These are phyloP conservation scores for Eimeria praecox DNA, from an alignment of 169 alveolate genomes.

Conservation along the genomic window DNA sequence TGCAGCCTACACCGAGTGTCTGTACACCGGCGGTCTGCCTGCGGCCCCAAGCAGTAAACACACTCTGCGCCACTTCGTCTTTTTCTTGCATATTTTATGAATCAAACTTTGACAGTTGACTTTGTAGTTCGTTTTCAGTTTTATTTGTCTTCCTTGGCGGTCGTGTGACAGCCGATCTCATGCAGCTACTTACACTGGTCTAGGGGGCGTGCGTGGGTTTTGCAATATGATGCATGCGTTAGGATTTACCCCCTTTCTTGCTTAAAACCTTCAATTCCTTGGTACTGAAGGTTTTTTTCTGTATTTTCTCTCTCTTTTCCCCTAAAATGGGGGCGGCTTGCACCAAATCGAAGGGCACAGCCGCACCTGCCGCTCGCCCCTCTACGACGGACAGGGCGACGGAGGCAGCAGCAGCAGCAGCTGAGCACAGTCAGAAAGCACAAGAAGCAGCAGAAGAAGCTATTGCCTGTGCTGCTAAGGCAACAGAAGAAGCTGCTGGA, in stretches of 20 bases:
- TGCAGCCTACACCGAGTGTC: neutral
- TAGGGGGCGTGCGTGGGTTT: neutral
- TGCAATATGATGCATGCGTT: neutral
- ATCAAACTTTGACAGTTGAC: neutral
- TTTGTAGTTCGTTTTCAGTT: neutral
- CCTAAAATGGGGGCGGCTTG: constrained; percentile 26
- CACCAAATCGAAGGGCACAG: neutral
- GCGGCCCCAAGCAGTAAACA: neutral
- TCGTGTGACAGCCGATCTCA: neutral
- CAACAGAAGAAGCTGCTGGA: neutral
- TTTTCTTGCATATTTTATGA: neutral
- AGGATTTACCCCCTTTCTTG: neutral
- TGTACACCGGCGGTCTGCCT: neutral
- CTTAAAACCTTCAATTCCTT: neutral
- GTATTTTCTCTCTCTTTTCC: neutral
- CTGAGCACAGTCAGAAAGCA: neutral
- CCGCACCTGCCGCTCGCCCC: neutral
- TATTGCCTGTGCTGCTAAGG: neutral
- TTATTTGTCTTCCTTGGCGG: neutral
- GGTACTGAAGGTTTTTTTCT: neutral
- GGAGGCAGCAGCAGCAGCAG: constrained; percentile 1
- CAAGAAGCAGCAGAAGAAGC: neutral
- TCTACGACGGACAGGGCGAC: neutral
- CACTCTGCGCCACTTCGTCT: neutral
- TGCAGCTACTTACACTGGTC: neutral